A percentile compares a stretch with the other conserved stretches of the same genome.
Evolutionary conservation across 2,329 filamentous ascomycete species (phyloP).

Genomic region (Aspergillus sp.): DNA sequence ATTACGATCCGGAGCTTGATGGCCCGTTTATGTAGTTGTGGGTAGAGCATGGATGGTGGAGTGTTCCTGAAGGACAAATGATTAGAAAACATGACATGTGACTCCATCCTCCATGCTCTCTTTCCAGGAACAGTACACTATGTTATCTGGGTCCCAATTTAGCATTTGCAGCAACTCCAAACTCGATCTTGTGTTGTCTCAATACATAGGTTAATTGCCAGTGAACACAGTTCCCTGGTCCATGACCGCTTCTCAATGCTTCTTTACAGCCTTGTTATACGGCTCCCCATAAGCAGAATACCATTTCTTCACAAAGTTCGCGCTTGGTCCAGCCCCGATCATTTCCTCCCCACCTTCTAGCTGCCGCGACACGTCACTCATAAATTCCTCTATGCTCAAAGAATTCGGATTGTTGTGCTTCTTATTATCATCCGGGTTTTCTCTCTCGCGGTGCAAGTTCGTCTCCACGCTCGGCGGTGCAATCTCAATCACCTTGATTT

Average conservation of each 20-base stretch:
- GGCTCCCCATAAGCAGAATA: constrained; percentile 40
- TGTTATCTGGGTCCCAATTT: too few relatives aligned
- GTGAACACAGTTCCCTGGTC: too few relatives aligned
- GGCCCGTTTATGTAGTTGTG: background rate
- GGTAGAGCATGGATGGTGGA: background rate
- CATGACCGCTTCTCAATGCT: background rate
- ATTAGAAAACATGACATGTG: too few relatives aligned
- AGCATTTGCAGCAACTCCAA: too few relatives aligned
- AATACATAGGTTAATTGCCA: too few relatives aligned
- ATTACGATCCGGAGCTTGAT: background rate
- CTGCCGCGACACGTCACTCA: constrained; percentile 47
- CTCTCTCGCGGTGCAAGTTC: constrained; percentile 56
- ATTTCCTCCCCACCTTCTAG: constrained; percentile 51
- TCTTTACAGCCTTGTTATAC: constrained; percentile 23
- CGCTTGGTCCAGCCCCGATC: constrained; percentile 49
- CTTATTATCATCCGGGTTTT: constrained; percentile 60
- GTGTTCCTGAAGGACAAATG: too few relatives aligned
- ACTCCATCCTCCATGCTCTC: too few relatives aligned
- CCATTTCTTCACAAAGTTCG: constrained; percentile 47
- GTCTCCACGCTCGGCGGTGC: constrained; percentile 57
- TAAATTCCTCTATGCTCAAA: constrained; percentile 56
- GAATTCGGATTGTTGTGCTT: constrained; percentile 53
- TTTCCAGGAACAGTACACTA: too few relatives aligned
- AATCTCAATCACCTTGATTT: constrained; percentile 55
- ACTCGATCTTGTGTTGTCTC: too few relatives aligned